Evolutionary conservation across 169 alveolate genomes (phyloP), one percentile per base, ranked within the genome.

Genomic region (Plasmodium inui): DNA sequence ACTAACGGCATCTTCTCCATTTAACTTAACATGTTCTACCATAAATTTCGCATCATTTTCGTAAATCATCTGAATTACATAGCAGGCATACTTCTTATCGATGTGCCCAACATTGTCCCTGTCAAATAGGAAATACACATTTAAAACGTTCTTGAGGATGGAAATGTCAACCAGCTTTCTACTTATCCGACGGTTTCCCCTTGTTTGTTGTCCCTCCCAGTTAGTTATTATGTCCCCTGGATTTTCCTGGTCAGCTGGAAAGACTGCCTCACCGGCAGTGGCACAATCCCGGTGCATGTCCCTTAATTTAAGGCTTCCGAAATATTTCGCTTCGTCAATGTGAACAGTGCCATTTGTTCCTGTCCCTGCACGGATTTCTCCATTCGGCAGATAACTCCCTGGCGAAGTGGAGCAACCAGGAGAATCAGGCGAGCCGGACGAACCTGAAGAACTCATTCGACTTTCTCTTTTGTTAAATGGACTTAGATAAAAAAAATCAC

Each of bases 71-170:
- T 81, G 73, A 70, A 90, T 90, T 46, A 90, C 90, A 90, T 67
- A 50, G 19, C 85, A 79, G 22, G 95, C 78, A 90, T 90, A 80
- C 73, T 70, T 82, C 50, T 70, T 41, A 34, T 90, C 67, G 50
- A 90, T 90, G 53, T 44, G 82, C 28, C 95, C 95, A 39, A 61
- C 50, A 70, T 90, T 90, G n/a, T 80, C 61, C 10, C 39, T 71
- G 53, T 90, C 95, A 82, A 90, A 90, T 55, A 90, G 73, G 82
- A 81, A 90, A 81, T 90, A 90, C 73, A 90, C 28, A 81, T 81
- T 80, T 79, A 80, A 67, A 90, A 90, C 83, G 26, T 90, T 90
- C 83, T 90, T 90, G 37, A 81, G 50, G 50, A 90, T 46, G 73
- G 37, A 41, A 32, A 90, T 53, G 41, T 90, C 78, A 2, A n/a